Evolutionary conservation across 2,329 filamentous ascomycete species (phyloP), one percentile per base, ranked within the genome.

Genomic region (Xylariaceae sp.): DNA sequence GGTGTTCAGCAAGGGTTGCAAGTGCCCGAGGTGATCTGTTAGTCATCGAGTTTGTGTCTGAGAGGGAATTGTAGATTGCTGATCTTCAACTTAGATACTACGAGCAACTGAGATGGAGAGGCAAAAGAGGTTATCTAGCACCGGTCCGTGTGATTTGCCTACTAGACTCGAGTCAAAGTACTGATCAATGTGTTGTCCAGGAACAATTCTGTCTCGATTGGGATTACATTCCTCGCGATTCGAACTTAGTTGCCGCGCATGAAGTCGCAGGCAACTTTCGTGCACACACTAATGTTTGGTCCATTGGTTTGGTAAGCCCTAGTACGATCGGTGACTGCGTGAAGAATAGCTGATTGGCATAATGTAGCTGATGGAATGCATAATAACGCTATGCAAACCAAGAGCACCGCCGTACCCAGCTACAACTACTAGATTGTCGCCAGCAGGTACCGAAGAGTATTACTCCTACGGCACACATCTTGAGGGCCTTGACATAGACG

Each of bases 181-280:
- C 22, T 28, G 22, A 28, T 7, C 22, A 28, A 7, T 7, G 22
- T 14, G 34, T 41, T 31, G 6, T 31, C 13, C 7, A 55, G 59
- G 59, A 61, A 18, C 57, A 60, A 61, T 60, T 61, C 31, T 45
- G 45, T 40, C 11, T 17, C 3, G 55, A 58, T 16, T 61, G 57
- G 59, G 54, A 61, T 22, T 57, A 54, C 13, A 51, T 61, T 12
- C 16, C 36, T 1, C 42, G 3, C 5, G 43, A 50, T 18, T 28
- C 38, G 1, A 41, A 41, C 13, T 1, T 6, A 6, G 3, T 58
- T 14, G 4, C 7, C 2, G 3, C 33, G 5, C 41, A 61, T 1
- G 19, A 31, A 5, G 13, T 61, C 11, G 57, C 59, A 11, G 59
- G 57, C 1, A 61, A 61, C 17, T 61, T 38, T 31, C 50, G 49